A percentile compares a stretch with the other conserved stretches of the same genome.
Evolutionary conservation across 2,329 filamentous ascomycete species (phyloP).

Genomic region (Hymenoscyphus salicellus): DNA sequence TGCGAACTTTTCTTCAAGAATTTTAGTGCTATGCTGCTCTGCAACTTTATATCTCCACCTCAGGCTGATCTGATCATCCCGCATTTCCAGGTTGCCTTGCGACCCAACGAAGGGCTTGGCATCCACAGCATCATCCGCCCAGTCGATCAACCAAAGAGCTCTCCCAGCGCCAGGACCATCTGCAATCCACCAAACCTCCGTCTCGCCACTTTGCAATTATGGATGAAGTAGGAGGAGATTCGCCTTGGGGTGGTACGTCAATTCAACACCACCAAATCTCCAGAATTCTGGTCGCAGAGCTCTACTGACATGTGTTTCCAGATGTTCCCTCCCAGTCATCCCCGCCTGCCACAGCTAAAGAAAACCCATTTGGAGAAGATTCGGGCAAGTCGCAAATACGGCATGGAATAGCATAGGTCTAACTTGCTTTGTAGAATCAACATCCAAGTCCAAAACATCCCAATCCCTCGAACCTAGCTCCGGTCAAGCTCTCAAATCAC

Average conservation of each 20-base stretch:
- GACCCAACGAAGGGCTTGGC: slow-evolving; percentile 9
- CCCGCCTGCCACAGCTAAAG: slow-evolving; percentile 27
- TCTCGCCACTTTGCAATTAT: slow-evolving; percentile 32
- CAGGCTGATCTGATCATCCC: not conserved
- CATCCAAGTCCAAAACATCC: slow-evolving; percentile 23
- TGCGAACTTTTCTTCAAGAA: not conserved
- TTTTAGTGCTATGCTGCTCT: too few relatives aligned
- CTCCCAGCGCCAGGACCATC: slow-evolving; percentile 15
- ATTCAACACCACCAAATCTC: not conserved
- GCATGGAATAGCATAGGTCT: not conserved
- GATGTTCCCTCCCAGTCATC: slow-evolving; percentile 44
- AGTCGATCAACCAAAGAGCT: not conserved
- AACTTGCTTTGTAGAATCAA: slow-evolving; percentile 19
- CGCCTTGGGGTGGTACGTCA: slow-evolving; percentile 45
- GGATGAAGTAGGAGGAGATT: slow-evolving; percentile 46
- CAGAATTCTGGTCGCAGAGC: not conserved
- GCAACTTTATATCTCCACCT: not conserved
- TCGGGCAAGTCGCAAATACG: slow-evolving; percentile 18
- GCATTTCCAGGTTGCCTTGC: not conserved
- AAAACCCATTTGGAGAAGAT: slow-evolving; percentile 28
- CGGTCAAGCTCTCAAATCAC: slow-evolving; percentile 31
- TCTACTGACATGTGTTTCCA: slow-evolving; percentile 25
- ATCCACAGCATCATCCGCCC: slow-evolving; percentile 18
- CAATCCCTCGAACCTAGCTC: slow-evolving; percentile 23
- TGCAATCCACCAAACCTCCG: slow-evolving; percentile 14